Conservation (phyloP, 2,329 filamentous ascomycete genomes). For the Trichoderma aggressivum region DNA sequence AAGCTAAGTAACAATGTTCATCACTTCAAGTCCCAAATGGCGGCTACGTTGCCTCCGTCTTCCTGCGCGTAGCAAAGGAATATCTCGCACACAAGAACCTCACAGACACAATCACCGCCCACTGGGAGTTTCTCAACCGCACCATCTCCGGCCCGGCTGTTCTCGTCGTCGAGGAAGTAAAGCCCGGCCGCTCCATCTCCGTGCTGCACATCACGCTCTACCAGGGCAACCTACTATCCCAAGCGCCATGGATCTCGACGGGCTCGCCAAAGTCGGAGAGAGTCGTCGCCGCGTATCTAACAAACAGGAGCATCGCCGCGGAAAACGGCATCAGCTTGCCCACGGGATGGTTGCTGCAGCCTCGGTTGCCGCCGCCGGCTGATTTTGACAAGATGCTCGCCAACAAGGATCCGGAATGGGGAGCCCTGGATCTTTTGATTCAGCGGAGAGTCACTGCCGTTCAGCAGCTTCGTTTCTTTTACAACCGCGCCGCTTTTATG, state of each 20-base stretch:
- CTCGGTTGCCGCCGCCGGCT: slow-evolving; percentile 22
- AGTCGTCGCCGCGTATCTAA: slow-evolving; percentile 40
- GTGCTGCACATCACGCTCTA: slow-evolving; percentile 42
- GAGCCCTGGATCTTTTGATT: slow-evolving; percentile 10
- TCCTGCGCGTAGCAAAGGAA: slow-evolving; percentile 35
- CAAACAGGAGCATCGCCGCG: slow-evolving; percentile 33
- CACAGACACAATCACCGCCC: slow-evolving; percentile 37
- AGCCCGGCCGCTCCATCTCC: slow-evolving; percentile 40
- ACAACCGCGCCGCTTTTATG: slow-evolving; percentile 24
- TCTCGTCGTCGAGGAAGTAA: slow-evolving; percentile 40
- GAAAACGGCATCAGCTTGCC: slow-evolving; percentile 33
- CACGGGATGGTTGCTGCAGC: slow-evolving; percentile 26
- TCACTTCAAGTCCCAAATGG: slow-evolving; percentile 43
- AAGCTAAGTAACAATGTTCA: background rate
- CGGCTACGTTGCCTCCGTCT: slow-evolving; percentile 43
- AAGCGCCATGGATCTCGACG: slow-evolving; percentile 36
- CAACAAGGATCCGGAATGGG: slow-evolving; percentile 32
- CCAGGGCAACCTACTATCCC: slow-evolving; percentile 34
- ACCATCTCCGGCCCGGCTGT: slow-evolving; percentile 37
- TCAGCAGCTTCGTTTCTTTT: slow-evolving; percentile 31
- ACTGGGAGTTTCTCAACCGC: slow-evolving; percentile 42
- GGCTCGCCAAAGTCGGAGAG: slow-evolving; percentile 27
- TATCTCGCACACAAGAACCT: slow-evolving; percentile 36
- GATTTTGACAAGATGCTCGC: slow-evolving; percentile 28
- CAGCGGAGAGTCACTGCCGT: slow-evolving; percentile 28